phyloP scores from a whole-genome alignment of 2,329 filamentous ascomycete species.

The Neonectria punicea region DNA sequence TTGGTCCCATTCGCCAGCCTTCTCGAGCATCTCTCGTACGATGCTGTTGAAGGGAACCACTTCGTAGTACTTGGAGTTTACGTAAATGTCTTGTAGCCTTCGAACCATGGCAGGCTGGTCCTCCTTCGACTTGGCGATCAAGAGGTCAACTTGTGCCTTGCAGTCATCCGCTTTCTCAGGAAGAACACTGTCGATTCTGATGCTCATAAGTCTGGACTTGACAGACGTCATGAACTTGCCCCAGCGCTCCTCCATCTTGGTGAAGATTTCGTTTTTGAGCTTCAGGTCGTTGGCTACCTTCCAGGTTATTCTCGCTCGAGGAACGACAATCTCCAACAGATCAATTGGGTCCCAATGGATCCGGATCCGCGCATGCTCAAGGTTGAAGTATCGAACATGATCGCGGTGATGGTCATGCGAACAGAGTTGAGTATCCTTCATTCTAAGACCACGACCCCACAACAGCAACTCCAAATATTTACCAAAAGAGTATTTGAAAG shows the following conservation, averaged over 20 bases:
- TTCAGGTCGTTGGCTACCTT: conserved; percentile 94
- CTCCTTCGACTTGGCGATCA: conserved; percentile 83
- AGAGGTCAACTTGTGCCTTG: conserved; percentile 79
- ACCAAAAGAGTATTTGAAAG: conserved; percentile 98
- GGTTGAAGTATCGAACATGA: conserved; percentile 92
- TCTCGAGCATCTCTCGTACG: conserved; percentile 90
- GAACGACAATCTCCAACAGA: conserved; percentile 93
- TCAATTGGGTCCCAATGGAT: conserved; percentile 95
- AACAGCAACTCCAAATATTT: conserved; percentile 99
- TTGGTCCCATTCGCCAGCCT: conserved; percentile 92
- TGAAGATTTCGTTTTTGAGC: conserved; percentile 92
- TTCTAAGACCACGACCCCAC: conserved; percentile 87
- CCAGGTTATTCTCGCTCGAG: conserved; percentile 91
- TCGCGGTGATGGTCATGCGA: conserved; percentile 93
- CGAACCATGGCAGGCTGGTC: conserved; percentile 80
- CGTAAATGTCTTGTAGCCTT: conserved; percentile 89
- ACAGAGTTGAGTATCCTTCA: conserved; percentile 76
- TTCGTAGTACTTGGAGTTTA: conserved; percentile 95
- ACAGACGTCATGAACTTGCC: conserved; percentile 90
- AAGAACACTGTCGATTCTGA: conserved; percentile 90
- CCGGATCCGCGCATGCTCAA: conserved; percentile 84
- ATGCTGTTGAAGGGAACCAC: conserved; percentile 92
- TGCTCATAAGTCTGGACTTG: conserved; percentile 82
- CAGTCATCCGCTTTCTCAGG: conserved; percentile 88
- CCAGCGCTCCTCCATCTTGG: conserved; percentile 82